phyloP scores from a whole-genome alignment of 495 filamentous ascomycete genomes.

The Neurospora africana region DNA sequence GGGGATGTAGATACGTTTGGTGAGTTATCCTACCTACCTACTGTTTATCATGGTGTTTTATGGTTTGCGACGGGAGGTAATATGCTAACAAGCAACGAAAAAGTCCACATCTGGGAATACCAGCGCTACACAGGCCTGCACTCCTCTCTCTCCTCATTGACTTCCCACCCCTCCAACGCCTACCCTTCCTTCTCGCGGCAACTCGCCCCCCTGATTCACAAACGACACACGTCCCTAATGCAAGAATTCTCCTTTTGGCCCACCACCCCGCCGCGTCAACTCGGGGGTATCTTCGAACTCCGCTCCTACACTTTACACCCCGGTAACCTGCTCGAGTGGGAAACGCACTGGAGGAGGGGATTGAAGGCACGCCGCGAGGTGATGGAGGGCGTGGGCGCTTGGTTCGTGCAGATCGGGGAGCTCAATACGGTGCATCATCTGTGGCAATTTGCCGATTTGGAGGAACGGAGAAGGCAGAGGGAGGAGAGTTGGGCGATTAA shows the following conservation, averaged over 20 bases:
- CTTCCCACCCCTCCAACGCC: conserved; percentile 68
- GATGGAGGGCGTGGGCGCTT: conserved; percentile 97
- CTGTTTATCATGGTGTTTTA: no score
- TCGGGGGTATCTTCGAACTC: conserved; percentile 92
- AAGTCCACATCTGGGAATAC: conserved; percentile 99
- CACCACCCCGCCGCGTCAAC: conserved; percentile 75
- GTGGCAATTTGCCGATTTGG: conserved; percentile 95
- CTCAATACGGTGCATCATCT: conserved; percentile 96
- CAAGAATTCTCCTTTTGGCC: conserved; percentile 99
- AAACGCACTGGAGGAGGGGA: conserved; percentile 94
- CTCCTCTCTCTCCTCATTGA: conserved; percentile 74
- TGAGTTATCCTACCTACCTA: no score
- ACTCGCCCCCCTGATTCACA: conserved; percentile 67
- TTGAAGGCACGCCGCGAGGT: conserved; percentile 83
- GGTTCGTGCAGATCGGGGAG: conserved; percentile 98
- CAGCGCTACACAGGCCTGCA: conserved; percentile 96
- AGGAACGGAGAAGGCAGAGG: conserved; percentile 80
- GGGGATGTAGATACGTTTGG: conserved; percentile 97
- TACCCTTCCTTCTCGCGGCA: conserved; percentile 72
- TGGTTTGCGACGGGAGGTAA: no score
- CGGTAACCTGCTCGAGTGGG: conserved; percentile 94
- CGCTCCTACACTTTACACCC: conserved; percentile 95
- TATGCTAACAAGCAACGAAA: neutral
- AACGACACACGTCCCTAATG: conserved; percentile 87
- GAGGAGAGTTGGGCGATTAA: conserved; percentile 94